Percentiles rank a stretch among this genome's conserved stretches.
phyloP scores from a whole-genome alignment of 208 protist genomes.

The Naegleria gruberi region DNA sequence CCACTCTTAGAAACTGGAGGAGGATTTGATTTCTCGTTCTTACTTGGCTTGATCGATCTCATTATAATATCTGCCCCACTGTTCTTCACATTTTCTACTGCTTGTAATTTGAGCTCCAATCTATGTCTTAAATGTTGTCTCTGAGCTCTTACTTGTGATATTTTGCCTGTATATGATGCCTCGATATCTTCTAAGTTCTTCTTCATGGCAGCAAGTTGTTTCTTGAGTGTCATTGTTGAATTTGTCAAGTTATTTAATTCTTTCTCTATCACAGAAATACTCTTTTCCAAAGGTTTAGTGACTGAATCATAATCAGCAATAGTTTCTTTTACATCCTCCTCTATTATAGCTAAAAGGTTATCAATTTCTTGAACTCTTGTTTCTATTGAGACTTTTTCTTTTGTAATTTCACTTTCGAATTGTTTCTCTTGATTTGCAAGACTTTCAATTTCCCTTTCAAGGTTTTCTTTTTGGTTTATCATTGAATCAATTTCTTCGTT shows the following conservation, averaged over 20 bases:
- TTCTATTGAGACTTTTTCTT: not conserved
- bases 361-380: not conserved
- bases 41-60: not conserved
- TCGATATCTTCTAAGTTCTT: not conserved
- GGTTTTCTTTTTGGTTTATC: not conserved
- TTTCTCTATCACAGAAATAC: not conserved
- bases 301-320: not conserved
- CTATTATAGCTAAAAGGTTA: not conserved
- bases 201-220: not conserved
- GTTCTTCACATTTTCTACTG: not conserved
- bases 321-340: not conserved
- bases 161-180: not conserved
- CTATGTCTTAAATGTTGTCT: constrained; percentile 10
- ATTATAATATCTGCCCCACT: not conserved
- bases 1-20: not conserved
- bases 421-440: not conserved
- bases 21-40: not conserved
- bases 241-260: not conserved
- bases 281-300: not conserved
- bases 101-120: not conserved
- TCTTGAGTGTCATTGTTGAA: not conserved
- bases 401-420: not conserved
- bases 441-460: not conserved
- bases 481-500: not conserved
- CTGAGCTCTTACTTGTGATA: constrained; percentile 7